Evolutionary conservation across 176 grass and related monocot species (phyloP).

Genomic region (Ampelocalamus luodianensis): DNA sequence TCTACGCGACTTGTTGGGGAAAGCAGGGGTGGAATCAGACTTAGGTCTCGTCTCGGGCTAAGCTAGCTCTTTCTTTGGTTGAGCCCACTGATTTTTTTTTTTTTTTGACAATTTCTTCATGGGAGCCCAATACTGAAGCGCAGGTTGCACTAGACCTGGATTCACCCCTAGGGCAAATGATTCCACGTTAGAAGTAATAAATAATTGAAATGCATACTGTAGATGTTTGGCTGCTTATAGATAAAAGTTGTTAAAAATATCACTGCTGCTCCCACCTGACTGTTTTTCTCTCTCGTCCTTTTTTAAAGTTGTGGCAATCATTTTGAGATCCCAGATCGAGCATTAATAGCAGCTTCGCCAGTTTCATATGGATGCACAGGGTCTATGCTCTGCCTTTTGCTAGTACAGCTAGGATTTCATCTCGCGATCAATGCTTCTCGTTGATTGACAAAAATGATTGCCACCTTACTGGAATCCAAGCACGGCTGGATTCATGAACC

Average conservation of each 20-base stretch:
- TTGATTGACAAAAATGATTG: constrained; percentile 28
- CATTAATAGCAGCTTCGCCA: background rate
- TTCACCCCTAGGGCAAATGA: no score
- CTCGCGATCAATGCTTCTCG: background rate
- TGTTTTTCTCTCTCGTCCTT: background rate
- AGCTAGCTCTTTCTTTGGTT: no score
- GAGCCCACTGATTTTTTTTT: no score
- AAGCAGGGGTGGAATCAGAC: no score
- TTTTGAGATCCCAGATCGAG: constrained; percentile 29
- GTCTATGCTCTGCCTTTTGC: background rate
- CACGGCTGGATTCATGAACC: background rate
- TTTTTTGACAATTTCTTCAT: no score
- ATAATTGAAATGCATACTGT: background rate
- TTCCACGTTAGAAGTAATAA: no score
- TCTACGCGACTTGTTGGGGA: no score
- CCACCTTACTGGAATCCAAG: background rate
- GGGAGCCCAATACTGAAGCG: no score
- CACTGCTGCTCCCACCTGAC: background rate
- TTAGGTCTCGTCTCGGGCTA: no score
- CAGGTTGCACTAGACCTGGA: no score
- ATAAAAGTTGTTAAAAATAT: background rate
- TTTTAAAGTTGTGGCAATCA: background rate
- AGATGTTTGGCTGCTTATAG: background rate
- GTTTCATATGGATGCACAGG: background rate
- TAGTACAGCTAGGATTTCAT: background rate